These are phyloP conservation scores for Spinacia oleracea DNA, from an alignment of 179 eudicot genomes.

Conservation along the genomic window DNA sequence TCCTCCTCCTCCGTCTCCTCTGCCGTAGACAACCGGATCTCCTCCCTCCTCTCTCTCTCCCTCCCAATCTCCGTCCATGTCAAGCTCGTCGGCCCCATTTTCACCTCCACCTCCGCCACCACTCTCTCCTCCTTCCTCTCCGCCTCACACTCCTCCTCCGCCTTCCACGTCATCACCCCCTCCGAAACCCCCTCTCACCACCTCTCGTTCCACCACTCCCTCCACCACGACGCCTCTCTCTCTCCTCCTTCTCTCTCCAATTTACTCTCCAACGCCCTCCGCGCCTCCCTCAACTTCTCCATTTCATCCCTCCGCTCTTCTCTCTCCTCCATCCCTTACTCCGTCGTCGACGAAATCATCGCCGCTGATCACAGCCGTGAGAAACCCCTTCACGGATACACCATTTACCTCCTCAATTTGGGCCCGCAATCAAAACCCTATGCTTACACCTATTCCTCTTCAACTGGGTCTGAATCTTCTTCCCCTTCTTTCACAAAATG, in stretches of 20 bases:
- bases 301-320: slow-evolving; percentile 40
- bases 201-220: slow-evolving; percentile 44
- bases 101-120: slow-evolving; percentile 44
- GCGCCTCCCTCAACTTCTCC: slow-evolving; percentile 36
- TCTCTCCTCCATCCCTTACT: slow-evolving; percentile 35
- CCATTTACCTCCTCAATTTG: slow-evolving; percentile 59
- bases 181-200: slow-evolving; percentile 45
- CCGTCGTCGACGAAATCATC: slow-evolving; percentile 50
- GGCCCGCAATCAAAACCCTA: slow-evolving; percentile 63
- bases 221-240: slow-evolving; percentile 38
- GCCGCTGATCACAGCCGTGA: slow-evolving; percentile 39
- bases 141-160: slow-evolving; percentile 45
- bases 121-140: slow-evolving; percentile 39
- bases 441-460: slow-evolving; percentile 54
- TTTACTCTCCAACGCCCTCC: slow-evolving; percentile 51
- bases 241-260: slow-evolving; percentile 37
- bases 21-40: slow-evolving; percentile 35
- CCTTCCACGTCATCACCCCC: slow-evolving; percentile 51
- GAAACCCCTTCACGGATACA: slow-evolving; percentile 40
- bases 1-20: slow-evolving; percentile 23
- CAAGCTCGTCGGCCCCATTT: slow-evolving; percentile 65
- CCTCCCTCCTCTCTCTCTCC: slow-evolving; percentile 49
- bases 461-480: slow-evolving; percentile 41
- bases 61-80: slow-evolving; percentile 63
- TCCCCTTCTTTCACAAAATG: slow-evolving; percentile 64